phyloP scores from a whole-genome alignment of 2,329 filamentous ascomycete species.

The Teratosphaeria pseudoeucalypti region DNA sequence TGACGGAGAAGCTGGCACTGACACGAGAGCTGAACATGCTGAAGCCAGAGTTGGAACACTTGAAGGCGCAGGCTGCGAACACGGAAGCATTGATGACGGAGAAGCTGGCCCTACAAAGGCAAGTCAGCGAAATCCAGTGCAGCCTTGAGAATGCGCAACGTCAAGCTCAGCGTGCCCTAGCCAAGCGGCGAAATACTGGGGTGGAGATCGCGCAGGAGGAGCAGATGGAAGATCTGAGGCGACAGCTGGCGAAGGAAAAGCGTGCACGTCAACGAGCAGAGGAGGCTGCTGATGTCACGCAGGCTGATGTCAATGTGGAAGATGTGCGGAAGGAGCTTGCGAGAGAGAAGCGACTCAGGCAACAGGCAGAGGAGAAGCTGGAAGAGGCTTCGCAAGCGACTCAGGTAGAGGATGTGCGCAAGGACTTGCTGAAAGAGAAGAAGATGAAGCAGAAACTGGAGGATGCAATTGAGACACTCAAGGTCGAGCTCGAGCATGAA shows the following conservation, averaged over 20 bases:
- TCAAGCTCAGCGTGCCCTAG: conserved; percentile 48
- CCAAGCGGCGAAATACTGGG: conserved; percentile 40
- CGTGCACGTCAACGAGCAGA: conserved; percentile 34
- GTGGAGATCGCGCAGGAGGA: conserved; percentile 35
- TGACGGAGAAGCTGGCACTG: conserved; percentile 55
- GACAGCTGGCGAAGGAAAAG: conserved; percentile 36
- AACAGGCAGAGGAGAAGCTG: conserved; percentile 25
- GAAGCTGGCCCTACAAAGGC: conserved; percentile 69
- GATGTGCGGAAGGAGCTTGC: conserved; percentile 24
- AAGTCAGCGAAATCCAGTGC: conserved; percentile 65
- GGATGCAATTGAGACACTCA: conserved; percentile 25
- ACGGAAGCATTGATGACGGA: conserved; percentile 64
- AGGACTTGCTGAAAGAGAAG: conserved; percentile 24
- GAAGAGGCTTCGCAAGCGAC: conserved; percentile 26
- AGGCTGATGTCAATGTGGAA: conserved; percentile 22
- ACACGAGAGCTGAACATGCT: conserved; percentile 48
- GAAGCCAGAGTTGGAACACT: conserved; percentile 52
- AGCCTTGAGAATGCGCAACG: conserved; percentile 75
- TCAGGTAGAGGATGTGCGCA: conserved; percentile 23
- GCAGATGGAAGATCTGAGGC: conserved; percentile 35
- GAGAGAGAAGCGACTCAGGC: conserved; percentile 21
- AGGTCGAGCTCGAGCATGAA: conserved; percentile 24
- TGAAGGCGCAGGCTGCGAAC: conserved; percentile 46
- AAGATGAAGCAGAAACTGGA: conserved; percentile 24
- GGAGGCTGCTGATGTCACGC: conserved; percentile 23